Percentiles rank a stretch among this genome's conserved stretches.
phyloP scores from a whole-genome alignment of 2,329 filamentous ascomycete species.

The Verticillium zaregamsianum region DNA sequence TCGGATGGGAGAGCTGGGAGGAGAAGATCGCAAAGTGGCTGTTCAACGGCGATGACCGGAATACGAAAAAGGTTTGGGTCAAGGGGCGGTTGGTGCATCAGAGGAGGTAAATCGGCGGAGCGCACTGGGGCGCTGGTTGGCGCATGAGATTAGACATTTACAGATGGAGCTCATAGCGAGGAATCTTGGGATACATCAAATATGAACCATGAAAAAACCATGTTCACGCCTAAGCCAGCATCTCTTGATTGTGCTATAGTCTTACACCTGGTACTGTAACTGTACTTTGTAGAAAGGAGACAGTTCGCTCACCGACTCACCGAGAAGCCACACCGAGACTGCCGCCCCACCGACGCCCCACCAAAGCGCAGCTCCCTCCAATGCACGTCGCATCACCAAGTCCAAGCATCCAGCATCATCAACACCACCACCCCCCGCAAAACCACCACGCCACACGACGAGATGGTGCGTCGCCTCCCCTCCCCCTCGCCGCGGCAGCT shows the following conservation, averaged over 20 bases:
- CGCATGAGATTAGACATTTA: background rate
- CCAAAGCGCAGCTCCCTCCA: background rate
- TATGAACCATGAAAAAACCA: background rate
- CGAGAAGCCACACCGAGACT: background rate
- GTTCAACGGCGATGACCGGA: conserved; percentile 88
- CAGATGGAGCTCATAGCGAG: background rate
- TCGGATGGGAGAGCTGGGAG: conserved; percentile 87
- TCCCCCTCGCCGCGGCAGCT: background rate
- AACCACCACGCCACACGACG: background rate
- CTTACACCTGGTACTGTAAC: no score
- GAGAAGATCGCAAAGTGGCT: conserved; percentile 91
- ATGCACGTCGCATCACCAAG: background rate
- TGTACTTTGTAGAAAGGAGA: no score
- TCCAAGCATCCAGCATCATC: background rate
- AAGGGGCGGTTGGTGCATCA: conserved; percentile 75
- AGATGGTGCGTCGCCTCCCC: background rate
- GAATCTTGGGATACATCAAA: background rate
- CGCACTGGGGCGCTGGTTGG: background rate
- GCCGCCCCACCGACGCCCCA: background rate
- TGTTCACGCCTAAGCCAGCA: background rate
- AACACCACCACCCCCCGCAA: background rate
- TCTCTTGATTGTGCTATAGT: no score
- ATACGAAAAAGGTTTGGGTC: conserved; percentile 87
- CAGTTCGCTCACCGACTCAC: background rate
- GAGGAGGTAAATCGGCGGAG: conserved; percentile 19